Base-by-base conservation (phyloP, 202 grass and related monocot genomes). In the Dendrocalamus latiflorus region DNA sequence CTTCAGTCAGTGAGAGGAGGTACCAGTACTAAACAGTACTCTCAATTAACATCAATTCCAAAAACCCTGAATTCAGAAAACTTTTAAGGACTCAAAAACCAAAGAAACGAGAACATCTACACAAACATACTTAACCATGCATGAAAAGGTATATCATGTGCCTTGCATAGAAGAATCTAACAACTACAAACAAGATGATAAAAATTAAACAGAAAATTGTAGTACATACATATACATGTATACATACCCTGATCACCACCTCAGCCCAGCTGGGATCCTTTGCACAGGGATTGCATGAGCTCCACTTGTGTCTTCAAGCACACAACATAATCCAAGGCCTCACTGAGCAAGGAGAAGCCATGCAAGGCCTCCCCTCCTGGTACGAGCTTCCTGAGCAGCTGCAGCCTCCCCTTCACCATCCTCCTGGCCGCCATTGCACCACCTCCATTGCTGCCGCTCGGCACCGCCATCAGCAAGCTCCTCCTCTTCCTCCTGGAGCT, bases 251-350 rank as follows among this genome's bases (percentile, higher is more conserved):
- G 70, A 81, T 9, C 3, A 57, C 0, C 59, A 30, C n/a, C 62
- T 61, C 43, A 73, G 26, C 59, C 36, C 38, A 76, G 42, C 65
- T 70, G 49, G 37, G 82, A 71, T 82, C 83, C 65, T 75, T 76
- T 86, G 71, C 87, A 83, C 1, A 92, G 75, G 60, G 47, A 55
- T 13, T 81, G 83, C 90, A 92, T 54, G 61, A 92, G 86, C 70
- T 92, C 86, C 48, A 92, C 86, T n/a, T n/a, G n/a, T n/a, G n/a
- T n/a, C n/a, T n/a, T n/a, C n/a, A n/a, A n/a, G n/a, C n/a, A n/a
- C n/a, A 54, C 63, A 1, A 92, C 83, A 13, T 92, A 92, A 58
- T 92, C 90, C 44, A 92, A 39, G 25, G 86, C 62, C 80, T 92
- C 86, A 60, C 36, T 75, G 14, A 92, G 71, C 79, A 92, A 78